Evolutionary conservation across 768 basidiomycete genomes (phyloP).

Genomic region (Mycena amicta): DNA sequence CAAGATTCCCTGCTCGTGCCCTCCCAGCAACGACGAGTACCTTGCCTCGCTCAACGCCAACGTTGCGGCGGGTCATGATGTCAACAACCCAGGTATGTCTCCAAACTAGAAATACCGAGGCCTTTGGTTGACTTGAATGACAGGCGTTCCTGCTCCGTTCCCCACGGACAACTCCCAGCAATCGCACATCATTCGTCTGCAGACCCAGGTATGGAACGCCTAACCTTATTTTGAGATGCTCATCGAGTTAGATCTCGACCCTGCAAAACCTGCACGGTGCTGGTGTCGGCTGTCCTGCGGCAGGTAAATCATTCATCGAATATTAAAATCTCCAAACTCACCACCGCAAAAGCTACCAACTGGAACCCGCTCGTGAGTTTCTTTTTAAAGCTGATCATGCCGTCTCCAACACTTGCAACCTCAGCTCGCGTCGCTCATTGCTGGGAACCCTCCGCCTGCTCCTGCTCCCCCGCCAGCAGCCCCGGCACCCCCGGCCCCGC

Average conservation of each 20-base stretch:
- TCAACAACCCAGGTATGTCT: constrained; percentile 55
- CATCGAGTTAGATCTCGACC: too few species aligned
- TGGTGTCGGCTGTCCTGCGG: constrained; percentile 68
- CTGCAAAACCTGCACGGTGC: constrained; percentile 75
- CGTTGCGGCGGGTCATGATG: constrained; percentile 60
- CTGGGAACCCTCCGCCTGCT: constrained; percentile 25
- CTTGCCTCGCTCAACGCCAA: constrained; percentile 55
- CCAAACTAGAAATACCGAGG: too few species aligned
- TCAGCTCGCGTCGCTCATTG: constrained; percentile 27
- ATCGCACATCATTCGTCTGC: constrained; percentile 58
- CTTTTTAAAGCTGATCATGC: constrained; percentile 30
- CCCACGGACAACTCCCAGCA: constrained; percentile 58
- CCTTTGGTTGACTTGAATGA: too few species aligned
- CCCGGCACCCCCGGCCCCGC: constrained; percentile 23
- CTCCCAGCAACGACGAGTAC: constrained; percentile 56
- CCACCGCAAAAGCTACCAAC: too few species aligned
- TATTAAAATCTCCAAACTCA: too few species aligned
- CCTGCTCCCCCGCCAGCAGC: constrained; percentile 33
- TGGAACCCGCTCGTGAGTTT: constrained; percentile 19
- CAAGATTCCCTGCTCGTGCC: constrained; percentile 67
- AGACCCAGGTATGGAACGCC: constrained; percentile 59
- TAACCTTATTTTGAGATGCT: too few species aligned
- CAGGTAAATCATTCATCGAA: too few species aligned
- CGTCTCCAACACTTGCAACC: too few species aligned
- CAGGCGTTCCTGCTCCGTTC: constrained; percentile 54